Evolutionary conservation across 225 moss, liverwort and hornwort species (phyloP).

Genomic region (Pleurozium schreberi): DNA sequence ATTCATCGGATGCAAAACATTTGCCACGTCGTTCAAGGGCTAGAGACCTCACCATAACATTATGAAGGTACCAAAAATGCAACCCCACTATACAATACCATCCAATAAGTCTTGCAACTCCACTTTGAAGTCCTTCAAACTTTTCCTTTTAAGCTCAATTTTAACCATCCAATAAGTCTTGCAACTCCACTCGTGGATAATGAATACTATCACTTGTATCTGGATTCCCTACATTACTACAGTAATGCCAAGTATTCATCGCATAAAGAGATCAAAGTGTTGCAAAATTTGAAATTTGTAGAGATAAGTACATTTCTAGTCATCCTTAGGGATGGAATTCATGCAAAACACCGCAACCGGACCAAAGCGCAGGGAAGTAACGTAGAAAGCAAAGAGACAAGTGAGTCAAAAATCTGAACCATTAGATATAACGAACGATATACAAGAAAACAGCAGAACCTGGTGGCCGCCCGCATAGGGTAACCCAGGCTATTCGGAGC

Average conservation of each 20-base stretch:
- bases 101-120: no score
- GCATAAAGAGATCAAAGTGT: not conserved
- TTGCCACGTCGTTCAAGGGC: no score
- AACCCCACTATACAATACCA: no score
- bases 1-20: no score
- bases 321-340: not conserved
- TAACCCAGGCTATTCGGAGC: slow-evolving; percentile 1
- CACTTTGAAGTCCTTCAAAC: no score
- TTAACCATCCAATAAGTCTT: no score
- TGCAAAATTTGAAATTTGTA: not conserved
- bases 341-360: slow-evolving; percentile 16
- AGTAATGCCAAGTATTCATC: not conserved
- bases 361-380: slow-evolving; percentile 14
- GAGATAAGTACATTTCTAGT: not conserved
- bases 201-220: not conserved
- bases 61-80: no score
- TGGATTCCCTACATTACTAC: not conserved
- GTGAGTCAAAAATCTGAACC: not conserved
- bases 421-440: not conserved
- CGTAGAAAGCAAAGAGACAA: not conserved
- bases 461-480: not conserved
- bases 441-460: slow-evolving; percentile 20
- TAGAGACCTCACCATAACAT: no score
- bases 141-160: no score
- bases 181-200: no score